These are phyloP conservation scores for Cucumis melo DNA, from an alignment of 306 rosid genomes.

Conservation along the genomic window DNA sequence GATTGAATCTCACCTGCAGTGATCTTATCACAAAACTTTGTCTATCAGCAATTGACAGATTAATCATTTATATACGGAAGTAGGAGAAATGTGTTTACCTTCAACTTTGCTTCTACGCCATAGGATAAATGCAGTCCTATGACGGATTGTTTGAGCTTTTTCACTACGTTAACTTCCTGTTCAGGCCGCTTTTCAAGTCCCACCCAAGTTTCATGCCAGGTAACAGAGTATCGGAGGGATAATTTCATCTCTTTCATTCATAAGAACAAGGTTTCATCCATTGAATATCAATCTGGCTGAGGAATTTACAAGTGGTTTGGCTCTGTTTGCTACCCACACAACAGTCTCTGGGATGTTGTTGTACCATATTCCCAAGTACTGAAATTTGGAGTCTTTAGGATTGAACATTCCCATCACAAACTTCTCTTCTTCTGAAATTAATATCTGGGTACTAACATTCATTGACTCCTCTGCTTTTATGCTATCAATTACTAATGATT, in stretches of 20 bases:
- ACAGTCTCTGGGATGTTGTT: too few species aligned
- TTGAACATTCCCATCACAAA: too few species aligned
- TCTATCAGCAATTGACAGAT: background rate
- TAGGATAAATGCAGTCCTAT: too few species aligned
- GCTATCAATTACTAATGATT: too few species aligned
- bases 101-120: too few species aligned
- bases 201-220: conserved; percentile 42
- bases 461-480: too few species aligned
- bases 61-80: background rate
- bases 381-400: too few species aligned
- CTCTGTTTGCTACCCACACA: too few species aligned
- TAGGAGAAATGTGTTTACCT: background rate
- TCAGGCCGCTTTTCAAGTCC: conserved; percentile 32
- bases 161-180: conserved; percentile 28
- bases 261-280: conserved; percentile 17
- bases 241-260: conserved; percentile 41
- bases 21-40: background rate
- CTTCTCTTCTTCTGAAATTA: too few species aligned
- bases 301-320: too few species aligned
- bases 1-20: background rate
- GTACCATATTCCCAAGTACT: too few species aligned
- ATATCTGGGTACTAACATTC: too few species aligned
- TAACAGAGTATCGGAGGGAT: conserved; percentile 33
- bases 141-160: conserved; percentile 26
- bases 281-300: conserved; percentile 15